phyloP scores from a whole-genome alignment of 305 asterid species.

The Stenogyne calaminthoides region DNA sequence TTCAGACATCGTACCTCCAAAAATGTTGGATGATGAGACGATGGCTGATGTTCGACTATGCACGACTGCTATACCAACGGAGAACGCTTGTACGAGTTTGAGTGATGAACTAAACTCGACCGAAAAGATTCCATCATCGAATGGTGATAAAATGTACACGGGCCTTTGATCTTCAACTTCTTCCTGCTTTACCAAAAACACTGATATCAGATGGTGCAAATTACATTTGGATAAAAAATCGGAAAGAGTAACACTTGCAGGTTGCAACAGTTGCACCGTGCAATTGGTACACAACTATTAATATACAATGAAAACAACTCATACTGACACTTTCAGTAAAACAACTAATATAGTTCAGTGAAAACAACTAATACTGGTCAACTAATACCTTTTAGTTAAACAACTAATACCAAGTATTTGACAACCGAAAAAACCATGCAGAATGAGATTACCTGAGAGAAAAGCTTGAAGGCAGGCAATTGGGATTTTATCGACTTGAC shows the following conservation, averaged over 20 bases:
- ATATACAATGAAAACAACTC: neutral
- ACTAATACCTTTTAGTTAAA: no score
- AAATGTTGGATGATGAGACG: conserved; percentile 18
- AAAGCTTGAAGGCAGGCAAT: conserved; percentile 47
- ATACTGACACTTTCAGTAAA: no score
- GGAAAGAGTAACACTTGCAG: no score
- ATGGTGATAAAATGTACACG: conserved; percentile 46
- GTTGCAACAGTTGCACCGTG: neutral
- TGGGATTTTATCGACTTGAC: conserved; percentile 37
- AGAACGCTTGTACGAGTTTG: conserved; percentile 66
- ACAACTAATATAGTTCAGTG: neutral
- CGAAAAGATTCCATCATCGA: conserved; percentile 68
- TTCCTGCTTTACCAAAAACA: conserved; percentile 41
- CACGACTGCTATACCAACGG: conserved; percentile 56
- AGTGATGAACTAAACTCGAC: conserved; percentile 64
- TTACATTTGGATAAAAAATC: neutral
- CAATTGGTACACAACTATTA: neutral
- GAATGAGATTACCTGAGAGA: conserved; percentile 51
- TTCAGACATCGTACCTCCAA: conserved; percentile 33
- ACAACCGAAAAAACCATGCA: neutral
- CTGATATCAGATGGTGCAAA: conserved; percentile 10
- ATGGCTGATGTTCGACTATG: conserved; percentile 41
- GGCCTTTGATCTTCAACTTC: conserved; percentile 45
- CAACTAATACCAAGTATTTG: neutral
- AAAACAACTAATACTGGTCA: no score